Evolutionary conservation across 345 rosid genomes (phyloP), one percentile per base, ranked within the genome.

Genomic region (Eucalyptus lansdowneana): DNA sequence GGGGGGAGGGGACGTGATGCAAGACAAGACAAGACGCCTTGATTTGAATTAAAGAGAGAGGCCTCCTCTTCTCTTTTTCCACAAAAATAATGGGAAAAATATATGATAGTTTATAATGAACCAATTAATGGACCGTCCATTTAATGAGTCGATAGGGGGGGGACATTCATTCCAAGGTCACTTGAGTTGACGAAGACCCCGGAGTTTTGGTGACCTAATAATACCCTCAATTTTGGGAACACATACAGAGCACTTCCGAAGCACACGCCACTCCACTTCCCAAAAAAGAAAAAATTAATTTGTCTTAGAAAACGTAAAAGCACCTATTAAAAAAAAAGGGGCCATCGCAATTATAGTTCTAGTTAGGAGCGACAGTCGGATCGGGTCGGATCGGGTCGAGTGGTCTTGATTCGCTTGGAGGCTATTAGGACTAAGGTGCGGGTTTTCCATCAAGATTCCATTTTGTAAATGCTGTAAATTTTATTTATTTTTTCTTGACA

Each of bases 351-450:
- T 65, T n/a, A 14, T 76, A 37, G 14, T 72, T 10, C 14, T 2
- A 3, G 1, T 37, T 34, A 17, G 25, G 14, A 34, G 40, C 13
- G 5, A 10, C 14, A 1, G 2, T 13, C 44, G 0, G 1, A 7
- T 76, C 29, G 5, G 9, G 5, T 21, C 5, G 27, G 15, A 0
- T 69, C 2, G 2, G 10, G 2, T 67, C 1, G 5, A 19, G 58
- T 53, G 58, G 0, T 53, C 58, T 53, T 53, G 25, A n/a, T 65
- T 65, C 11, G 4, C 11, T 65, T 15, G 5, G 17, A 65, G 11
- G 40, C 19, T 65, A 16, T n/a, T 4, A 65, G 3, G 76, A 65
- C 34, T 65, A n/a, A 14, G 21, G 34, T 7, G 5, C 0, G 6
- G 11, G 11, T 65, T 65, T 65, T n/a, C 11, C 31, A 65, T 15